These are phyloP conservation scores for Acrodontium crateriforme DNA, from an alignment of 2,329 filamentous ascomycete species.

Conservation along the genomic window DNA sequence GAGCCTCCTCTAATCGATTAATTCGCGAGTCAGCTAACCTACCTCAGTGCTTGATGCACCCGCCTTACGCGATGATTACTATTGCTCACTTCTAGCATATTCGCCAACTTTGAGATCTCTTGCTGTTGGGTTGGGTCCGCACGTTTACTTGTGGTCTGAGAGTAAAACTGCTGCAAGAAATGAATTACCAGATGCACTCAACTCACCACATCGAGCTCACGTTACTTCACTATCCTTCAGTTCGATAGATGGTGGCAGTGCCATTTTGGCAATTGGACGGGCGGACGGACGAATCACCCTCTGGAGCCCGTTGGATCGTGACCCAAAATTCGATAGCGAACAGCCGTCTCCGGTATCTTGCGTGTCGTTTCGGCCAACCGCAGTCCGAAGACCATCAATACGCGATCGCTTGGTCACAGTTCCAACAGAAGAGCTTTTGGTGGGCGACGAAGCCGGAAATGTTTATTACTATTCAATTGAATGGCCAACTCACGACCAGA, in stretches of 20 bases:
- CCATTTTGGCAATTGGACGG: conserved; percentile 73
- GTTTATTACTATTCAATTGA: conserved; percentile 84
- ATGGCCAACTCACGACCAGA: conserved; percentile 49
- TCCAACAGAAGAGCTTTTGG: conserved; percentile 66
- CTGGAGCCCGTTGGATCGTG: conserved; percentile 59
- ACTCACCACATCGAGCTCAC: conserved; percentile 38
- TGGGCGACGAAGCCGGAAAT: conserved; percentile 71
- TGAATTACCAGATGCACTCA: conserved; percentile 35
- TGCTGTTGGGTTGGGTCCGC: conserved; percentile 66
- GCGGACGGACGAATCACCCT: conserved; percentile 64
- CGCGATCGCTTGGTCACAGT: conserved; percentile 38
- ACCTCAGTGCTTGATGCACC: conserved; percentile 65
- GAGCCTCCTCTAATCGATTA: not conserved
- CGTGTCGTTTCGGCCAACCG: conserved; percentile 62
- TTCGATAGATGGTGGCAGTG: conserved; percentile 57
- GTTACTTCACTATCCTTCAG: conserved; percentile 88
- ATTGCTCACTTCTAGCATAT: conserved; percentile 83
- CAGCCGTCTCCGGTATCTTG: conserved; percentile 64
- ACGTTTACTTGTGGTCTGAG: conserved; percentile 86
- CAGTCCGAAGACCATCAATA: conserved; percentile 36
- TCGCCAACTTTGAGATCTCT: conserved; percentile 60
- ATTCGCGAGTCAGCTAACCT: conserved; percentile 27
- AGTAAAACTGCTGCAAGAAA: conserved; percentile 31
- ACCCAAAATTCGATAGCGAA: conserved; percentile 59
- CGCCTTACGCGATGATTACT: conserved; percentile 83